Evolutionary conservation across 2,329 filamentous ascomycete genomes (phyloP), one percentile per base, ranked within the genome.

Genomic region (Ceratocystis eucalypticola): DNA sequence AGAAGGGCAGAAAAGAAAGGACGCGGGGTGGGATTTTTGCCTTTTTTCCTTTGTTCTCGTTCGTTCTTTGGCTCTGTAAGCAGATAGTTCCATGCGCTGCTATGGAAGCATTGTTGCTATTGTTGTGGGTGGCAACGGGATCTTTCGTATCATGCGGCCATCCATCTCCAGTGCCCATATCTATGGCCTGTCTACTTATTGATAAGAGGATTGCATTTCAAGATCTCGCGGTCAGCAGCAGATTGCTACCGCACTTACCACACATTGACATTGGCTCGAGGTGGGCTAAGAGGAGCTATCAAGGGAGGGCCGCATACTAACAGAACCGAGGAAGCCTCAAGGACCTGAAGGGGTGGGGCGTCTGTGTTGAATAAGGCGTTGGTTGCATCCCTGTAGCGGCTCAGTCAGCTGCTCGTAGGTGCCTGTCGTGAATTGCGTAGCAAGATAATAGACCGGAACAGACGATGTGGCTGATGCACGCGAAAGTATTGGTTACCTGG

Each of bases 391-490:
- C 53, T 57, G 53, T 10, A n/a, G 25, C 7, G 25, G 25, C 17
- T 15, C 53, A 57, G 48, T 33, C 53, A 57, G 53, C 15, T 57
- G 25, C 12, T n/a, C 15, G 53, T 57, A 30, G 33, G 10, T 30
- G 17, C 53, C 53, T 17, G 25, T 57, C 3, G 53, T 2, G 17
- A 48, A 41, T 30, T 22, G 64, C 64, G n/a, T 65, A 22, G 64
- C 53, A 65, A 65, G 64, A 65, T 61, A 65, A 65, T 65, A 59
- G 64, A 46, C 64, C 64, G 64, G 64, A 65, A 65, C 50, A 37
- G 64, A 59, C 25, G 53, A 46, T 33, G 44, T 20, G 53, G 41
- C 64, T 50, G 63, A 65, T 37, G 30, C 30, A 25, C 37, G 61
- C 25, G 30, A 33, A 44, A 17, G 48, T 53, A 53, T 25, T 12